Evolutionary conservation across 495 filamentous ascomycete species (phyloP), one percentile per base, ranked within the genome.

Genomic region (Talaromyces adpressus): DNA sequence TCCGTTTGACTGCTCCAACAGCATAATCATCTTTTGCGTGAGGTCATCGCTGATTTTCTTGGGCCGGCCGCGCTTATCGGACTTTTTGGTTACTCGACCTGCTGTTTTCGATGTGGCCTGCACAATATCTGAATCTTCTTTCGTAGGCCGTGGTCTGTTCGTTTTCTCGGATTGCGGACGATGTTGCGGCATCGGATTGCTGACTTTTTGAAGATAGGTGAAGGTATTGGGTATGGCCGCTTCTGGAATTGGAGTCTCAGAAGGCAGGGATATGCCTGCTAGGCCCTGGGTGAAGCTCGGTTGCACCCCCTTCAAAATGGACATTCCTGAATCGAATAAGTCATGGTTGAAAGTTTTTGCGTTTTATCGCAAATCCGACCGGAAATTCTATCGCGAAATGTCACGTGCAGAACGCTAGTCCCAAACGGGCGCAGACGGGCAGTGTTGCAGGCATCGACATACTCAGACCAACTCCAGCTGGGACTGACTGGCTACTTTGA

Each of bases 1-100:
- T 14, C 56, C 53, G 20, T 57, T 52, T 34, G 62, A 64, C 12
- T 64, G 41, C 36, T 64, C 62, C 8, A 58, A 34, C 9, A 64
- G 20, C 22, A 36, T 56, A 18, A 60, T 64, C 62, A 64, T 64
- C 53, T 59, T 64, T 34, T 64, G 62, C 12, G 57, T 59, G 30
- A 59, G 54, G 27, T 64, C 62, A 23, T 64, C 62, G 56, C 62
- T 64, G 62, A 64, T 64, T 32, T 64, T 64, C 56, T 64, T 64
- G 8, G 62, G 62, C n/a, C 62, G 62, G 8, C 62, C 62, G 56
- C 62, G 62, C 57, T 34, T 27, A 14, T 64, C 54, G 3, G 54
- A 57, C 32, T 52, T 52, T 51, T 63, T 57, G 11, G 56, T 59
- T 4, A 57, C 62, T 41, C 54, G 47, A n/a, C 49, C 49, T 45